phyloP scores from a whole-genome alignment of 345 rosid genomes.

The Lenwebbia sp. region DNA sequence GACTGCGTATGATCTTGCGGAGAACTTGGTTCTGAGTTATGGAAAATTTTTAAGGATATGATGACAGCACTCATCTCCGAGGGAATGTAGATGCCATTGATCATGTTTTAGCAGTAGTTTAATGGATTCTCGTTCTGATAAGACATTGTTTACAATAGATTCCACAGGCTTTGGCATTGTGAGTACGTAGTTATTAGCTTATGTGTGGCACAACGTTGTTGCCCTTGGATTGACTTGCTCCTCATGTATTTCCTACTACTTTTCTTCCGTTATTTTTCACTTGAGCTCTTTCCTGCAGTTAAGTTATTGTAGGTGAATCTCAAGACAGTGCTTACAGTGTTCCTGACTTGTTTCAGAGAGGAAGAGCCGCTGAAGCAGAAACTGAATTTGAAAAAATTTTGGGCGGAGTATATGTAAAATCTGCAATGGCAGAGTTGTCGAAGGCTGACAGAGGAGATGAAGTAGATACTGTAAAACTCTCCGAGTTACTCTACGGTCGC shows the following conservation, averaged over 20 bases:
- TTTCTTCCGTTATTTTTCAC: background rate
- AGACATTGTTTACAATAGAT: background rate
- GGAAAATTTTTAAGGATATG: background rate
- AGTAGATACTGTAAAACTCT: slow-evolving; percentile 41
- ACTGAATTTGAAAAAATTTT: slow-evolving; percentile 64
- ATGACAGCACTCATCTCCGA: background rate
- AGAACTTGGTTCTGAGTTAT: background rate
- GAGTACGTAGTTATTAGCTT: background rate
- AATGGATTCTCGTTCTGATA: background rate
- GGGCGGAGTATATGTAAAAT: slow-evolving; percentile 63
- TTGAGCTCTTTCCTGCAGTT: background rate
- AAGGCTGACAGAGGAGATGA: slow-evolving; percentile 70
- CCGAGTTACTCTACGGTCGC: slow-evolving; percentile 63
- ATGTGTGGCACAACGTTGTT: background rate
- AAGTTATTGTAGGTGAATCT: background rate
- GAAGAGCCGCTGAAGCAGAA: slow-evolving; percentile 85
- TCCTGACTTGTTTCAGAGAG: slow-evolving; percentile 39
- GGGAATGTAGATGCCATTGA: background rate
- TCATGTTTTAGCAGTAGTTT: background rate
- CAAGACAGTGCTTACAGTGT: background rate
- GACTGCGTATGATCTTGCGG: background rate
- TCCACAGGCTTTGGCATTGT: background rate
- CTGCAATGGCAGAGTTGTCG: slow-evolving; percentile 68
- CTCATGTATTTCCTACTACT: background rate
- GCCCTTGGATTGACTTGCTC: background rate